A percentile compares a stretch with the other conserved stretches of the same genome.
Conservation (phyloP, 148 eudicot species). For the Rhododendron simsii region DNA sequence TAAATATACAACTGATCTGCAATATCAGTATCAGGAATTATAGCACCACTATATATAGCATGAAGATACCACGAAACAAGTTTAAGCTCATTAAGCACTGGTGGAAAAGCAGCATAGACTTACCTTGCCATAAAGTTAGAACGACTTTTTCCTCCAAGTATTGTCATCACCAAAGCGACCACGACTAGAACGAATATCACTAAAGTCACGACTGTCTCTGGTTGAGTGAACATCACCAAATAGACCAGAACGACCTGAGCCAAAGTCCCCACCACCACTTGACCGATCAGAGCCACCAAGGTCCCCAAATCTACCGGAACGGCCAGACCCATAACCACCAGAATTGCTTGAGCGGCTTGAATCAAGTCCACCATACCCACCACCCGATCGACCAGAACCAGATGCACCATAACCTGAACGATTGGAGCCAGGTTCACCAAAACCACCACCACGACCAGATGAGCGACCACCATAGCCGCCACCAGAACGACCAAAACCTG, state of each 20-base stretch:
- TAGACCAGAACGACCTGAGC: constrained; percentile 37
- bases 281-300: constrained; percentile 26
- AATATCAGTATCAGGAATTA: background rate
- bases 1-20: background rate
- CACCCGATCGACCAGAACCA: constrained; percentile 31
- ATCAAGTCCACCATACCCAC: constrained; percentile 30
- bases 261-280: constrained; percentile 49
- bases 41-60: background rate
- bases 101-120: background rate
- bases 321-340: constrained; percentile 40
- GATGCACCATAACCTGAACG: constrained; percentile 30
- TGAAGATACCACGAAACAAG: background rate
- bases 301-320: constrained; percentile 44
- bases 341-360: constrained; percentile 21
- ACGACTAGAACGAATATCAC: constrained; percentile 25
- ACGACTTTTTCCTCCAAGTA: constrained; percentile 20
- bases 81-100: background rate
- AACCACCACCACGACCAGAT: constrained; percentile 29
- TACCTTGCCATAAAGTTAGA: constrained; percentile 19
- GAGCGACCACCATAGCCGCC: constrained; percentile 20
- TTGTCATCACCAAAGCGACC: constrained; percentile 42
- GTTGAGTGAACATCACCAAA: constrained; percentile 9
- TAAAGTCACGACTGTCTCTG: constrained; percentile 24
- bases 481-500: constrained; percentile 30
- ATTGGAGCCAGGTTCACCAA: constrained; percentile 30